These are phyloP conservation scores for Lagerstroemia speciosa DNA, from an alignment of 345 rosid species.

Conservation along the genomic window DNA sequence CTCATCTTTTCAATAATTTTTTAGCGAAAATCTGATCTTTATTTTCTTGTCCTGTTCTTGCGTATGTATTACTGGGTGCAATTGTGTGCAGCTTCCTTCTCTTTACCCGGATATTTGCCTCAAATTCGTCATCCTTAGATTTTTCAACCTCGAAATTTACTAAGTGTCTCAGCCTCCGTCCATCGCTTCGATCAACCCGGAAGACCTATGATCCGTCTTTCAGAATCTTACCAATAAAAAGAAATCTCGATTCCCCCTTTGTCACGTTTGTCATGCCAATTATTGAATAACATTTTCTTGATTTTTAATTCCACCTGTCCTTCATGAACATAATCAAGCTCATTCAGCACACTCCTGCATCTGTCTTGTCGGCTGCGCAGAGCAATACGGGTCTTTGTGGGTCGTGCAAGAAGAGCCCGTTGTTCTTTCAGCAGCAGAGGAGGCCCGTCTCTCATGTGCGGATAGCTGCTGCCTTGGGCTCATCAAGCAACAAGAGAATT, in stretches of 20 bases:
- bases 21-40: background rate
- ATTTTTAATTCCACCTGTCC: background rate
- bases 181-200: background rate
- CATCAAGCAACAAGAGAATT: slow-evolving; percentile 5
- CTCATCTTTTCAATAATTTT: background rate
- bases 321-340: background rate
- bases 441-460: background rate
- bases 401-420: slow-evolving; percentile 6
- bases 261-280: background rate
- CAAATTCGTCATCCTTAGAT: background rate
- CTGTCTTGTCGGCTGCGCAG: slow-evolving; percentile 5
- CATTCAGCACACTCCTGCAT: background rate
- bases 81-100: background rate
- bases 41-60: background rate
- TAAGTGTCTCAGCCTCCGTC: background rate
- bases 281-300: background rate
- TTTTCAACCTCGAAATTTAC: background rate
- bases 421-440: slow-evolving; percentile 4
- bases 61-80: background rate
- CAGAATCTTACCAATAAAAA: background rate
- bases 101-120: background rate
- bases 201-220: background rate
- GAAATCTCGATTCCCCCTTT: background rate
- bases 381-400: slow-evolving; percentile 13
- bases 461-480: slow-evolving; percentile 4